Evolutionary conservation across 495 filamentous ascomycete species (phyloP), one percentile per base, ranked within the genome.

Genomic region (Xylaria scruposa): DNA sequence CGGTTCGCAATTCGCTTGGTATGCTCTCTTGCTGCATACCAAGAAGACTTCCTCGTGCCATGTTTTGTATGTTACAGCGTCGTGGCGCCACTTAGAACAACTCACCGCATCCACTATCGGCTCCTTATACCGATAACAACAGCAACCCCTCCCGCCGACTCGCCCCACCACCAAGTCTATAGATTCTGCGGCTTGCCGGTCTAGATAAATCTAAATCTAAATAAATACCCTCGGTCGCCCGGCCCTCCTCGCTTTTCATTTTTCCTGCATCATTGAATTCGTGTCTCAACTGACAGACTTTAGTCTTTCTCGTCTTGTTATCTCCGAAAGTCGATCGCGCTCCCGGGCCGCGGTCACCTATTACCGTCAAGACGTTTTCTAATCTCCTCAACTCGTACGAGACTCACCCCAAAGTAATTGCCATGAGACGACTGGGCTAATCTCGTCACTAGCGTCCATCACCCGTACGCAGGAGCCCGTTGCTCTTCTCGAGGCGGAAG

Each of bases 401-500:
- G 70, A 66, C 21, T 47, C 44, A 7, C 74, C 38, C 56, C 72
- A 54, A 31, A 24, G 53, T 26, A 62, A 24, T 73, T 15, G 63
- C 47, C 36, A 73, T 47, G 42, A 12, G 5, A 68, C 67, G 61
- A 40, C 33, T 29, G 21, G 59, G 59, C 74, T 75, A 36, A 73
- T 61, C 2, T 54, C 19, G 33, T 56, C 29, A 59, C 17, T 78
- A 96, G 95, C 78, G 89, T 92, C 85, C 95, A 98, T 87, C 93
- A 98, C 90, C 94, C 94, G 86, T 97, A 92, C 91, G 95, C 97
- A 90, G 91, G 91, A 91, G 93, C 92, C 91, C 94, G 93, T 87
- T 95, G 95, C 89, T 92, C 93, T 89, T 91, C 94, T 83, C 89
- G 91, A 81, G 89, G 92, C 81, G 94, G 93, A 85, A 90, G 92